Percentiles rank a stretch among this genome's conserved stretches.
phyloP scores from a whole-genome alignment of 2,329 filamentous ascomycete species.

The Aspergillus costaricaensis region DNA sequence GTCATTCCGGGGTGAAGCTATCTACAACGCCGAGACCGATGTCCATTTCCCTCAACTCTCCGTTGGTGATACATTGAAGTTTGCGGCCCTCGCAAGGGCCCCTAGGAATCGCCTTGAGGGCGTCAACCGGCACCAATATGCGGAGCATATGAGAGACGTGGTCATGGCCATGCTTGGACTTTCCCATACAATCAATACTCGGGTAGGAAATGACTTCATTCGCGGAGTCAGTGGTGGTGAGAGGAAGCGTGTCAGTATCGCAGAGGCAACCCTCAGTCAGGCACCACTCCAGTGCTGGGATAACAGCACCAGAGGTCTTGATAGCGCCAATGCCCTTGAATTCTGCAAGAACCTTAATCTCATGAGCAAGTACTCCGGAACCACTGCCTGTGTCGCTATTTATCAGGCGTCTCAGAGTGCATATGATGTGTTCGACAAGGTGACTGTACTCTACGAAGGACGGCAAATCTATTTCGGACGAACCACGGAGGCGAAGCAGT shows the following conservation, averaged over 20 bases:
- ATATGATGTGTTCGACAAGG: conserved; percentile 63
- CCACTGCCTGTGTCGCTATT: conserved; percentile 51
- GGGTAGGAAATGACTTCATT: conserved; percentile 57
- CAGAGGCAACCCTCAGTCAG: conserved; percentile 53
- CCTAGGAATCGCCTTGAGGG: conserved; percentile 44
- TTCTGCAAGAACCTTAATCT: conserved; percentile 56
- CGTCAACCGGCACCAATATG: conserved; percentile 46
- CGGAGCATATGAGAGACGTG: conserved; percentile 46
- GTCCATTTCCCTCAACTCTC: conserved; percentile 77
- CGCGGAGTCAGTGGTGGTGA: conserved; percentile 64
- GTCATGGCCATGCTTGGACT: conserved; percentile 48
- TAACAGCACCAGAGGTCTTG: conserved; percentile 52
- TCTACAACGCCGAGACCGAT: conserved; percentile 83
- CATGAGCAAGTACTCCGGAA: conserved; percentile 52
- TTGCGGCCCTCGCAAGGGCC: conserved; percentile 71
- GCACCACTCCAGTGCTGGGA: conserved; percentile 52
- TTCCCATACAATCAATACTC: conserved; percentile 54
- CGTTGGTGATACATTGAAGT: conserved; percentile 76
- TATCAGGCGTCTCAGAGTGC: conserved; percentile 50
- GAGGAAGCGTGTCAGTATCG: conserved; percentile 63
- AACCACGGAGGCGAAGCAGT: conserved; percentile 57
- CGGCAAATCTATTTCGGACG: conserved; percentile 72
- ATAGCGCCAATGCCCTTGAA: conserved; percentile 58
- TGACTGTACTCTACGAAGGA: conserved; percentile 68
- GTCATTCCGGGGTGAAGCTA: conserved; percentile 79